Base-by-base conservation (phyloP, 768 basidiomycete species). In the Hypholoma sublateritium region DNA sequence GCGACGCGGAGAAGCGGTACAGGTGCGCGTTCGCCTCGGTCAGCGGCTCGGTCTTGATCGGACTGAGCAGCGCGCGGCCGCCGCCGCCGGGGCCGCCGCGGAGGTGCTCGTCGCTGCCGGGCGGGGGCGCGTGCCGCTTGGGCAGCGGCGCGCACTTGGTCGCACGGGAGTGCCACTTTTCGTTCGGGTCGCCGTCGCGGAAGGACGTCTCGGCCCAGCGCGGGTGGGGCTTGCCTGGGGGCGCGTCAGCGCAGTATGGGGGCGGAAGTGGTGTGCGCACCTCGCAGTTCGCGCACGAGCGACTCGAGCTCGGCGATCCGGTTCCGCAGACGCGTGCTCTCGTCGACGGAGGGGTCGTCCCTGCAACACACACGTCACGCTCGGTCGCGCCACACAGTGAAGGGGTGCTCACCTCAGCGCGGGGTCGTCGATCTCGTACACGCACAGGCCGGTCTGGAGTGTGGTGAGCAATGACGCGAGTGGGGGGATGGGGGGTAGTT, bases 391-490 rank as follows among this genome's bases (percentile, higher is more conserved):
- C 25, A 17, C 8, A 22, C 45, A 36, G 5, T 12, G 34, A 16
- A 50, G 11, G 36, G 35, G n/a, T 4, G 67, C 78, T 56, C 61
- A 90, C 91, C 89, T 80, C 36, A 89, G 73, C 9, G 88, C 86
- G 13, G 91, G 91, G 72, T 93, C 93, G 69, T 95, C 94, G 61
- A 95, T 90, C 68, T 96, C 94, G 63, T 96, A 96, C 0, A 96
- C 93, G 70, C 94, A 96, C 16, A 95, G 88, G 50, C 94, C 94
- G 19, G 94, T 95, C 91, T 93, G 63, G 17, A 53, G 56, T 57
- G 24, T 24, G 42, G 22, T 48, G 53, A 56, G 45, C 55, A 62
- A 43, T 61, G 53, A 48, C 53, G 50, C 54, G 25, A 36, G 46
- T 47, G 49, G 55, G 56, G 47, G 61, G 43, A 22, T 43, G 60